A percentile compares a stretch with the other conserved stretches of the same genome.
phyloP scores from a whole-genome alignment of 2,329 filamentous ascomycete genomes.

The Corinectria fuckeliana region DNA sequence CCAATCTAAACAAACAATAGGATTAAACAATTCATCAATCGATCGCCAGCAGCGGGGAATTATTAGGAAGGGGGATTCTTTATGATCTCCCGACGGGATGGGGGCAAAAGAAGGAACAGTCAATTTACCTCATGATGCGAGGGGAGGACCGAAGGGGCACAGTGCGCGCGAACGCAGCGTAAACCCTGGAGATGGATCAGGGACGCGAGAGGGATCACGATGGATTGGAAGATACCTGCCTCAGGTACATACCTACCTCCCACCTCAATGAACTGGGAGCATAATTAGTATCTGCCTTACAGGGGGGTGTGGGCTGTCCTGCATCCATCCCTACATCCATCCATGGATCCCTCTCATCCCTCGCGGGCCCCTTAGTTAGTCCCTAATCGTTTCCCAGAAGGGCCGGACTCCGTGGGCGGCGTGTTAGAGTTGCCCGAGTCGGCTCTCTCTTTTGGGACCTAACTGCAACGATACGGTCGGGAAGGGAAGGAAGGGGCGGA shows the following conservation, averaged over 20 bases:
- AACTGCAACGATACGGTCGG: not conserved
- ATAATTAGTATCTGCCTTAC: not conserved
- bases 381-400: conserved; percentile 6
- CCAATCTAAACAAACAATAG: conserved; percentile 4
- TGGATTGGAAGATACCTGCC: conserved; percentile 1
- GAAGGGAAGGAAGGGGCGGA: not conserved
- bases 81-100: no score
- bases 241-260: no score
- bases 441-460: not conserved
- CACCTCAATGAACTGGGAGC: not conserved
- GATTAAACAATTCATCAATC: conserved; percentile 11
- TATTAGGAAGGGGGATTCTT: conserved; percentile 4
- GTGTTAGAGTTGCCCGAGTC: conserved; percentile 2
- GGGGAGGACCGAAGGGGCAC: not conserved
- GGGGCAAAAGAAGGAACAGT: not conserved
- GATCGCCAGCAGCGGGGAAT: conserved; percentile 14
- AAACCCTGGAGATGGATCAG: conserved; percentile 5
- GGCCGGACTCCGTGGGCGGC: not conserved
- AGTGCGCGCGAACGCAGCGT: conserved; percentile 6
- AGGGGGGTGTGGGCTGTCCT: conserved; percentile 10
- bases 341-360: conserved; percentile 1
- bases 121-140: not conserved
- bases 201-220: conserved; percentile 15
- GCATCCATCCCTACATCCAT: conserved; percentile 5
- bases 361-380: conserved; percentile 10